Conservation (phyloP, 345 rosid species). For the Euphorbia tirucalli region DNA sequence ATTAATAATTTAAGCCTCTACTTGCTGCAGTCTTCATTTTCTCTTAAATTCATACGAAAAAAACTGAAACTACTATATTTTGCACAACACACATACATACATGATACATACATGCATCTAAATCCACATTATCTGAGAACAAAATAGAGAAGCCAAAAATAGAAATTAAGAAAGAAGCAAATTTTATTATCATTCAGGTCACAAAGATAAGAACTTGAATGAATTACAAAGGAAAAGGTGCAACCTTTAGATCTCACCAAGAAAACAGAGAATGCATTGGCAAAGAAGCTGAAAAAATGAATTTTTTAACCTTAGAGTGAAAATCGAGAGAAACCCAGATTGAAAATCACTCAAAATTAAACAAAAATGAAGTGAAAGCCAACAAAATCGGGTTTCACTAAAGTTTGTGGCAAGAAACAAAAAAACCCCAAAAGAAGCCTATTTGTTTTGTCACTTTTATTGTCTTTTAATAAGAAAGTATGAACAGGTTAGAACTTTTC, state of each 20-base stretch:
- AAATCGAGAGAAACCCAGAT: constrained; percentile 28
- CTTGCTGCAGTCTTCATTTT: constrained; percentile 2
- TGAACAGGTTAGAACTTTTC: too few species aligned
- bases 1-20: constrained; percentile 24
- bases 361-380: constrained; percentile 26
- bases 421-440: neutral
- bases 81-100: neutral
- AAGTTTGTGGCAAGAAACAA: constrained; percentile 15
- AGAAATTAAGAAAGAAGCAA: neutral
- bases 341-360: constrained; percentile 32
- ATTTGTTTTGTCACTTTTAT: too few species aligned
- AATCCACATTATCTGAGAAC: neutral
- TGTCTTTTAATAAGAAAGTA: too few species aligned
- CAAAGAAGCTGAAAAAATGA: constrained; percentile 21
- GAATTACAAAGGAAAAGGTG: neutral
- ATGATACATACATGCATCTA: neutral
- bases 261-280: constrained; percentile 40
- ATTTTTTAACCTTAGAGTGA: constrained; percentile 19
- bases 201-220: too few species aligned
- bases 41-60: neutral
- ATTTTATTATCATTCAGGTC: too few species aligned
- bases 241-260: constrained; percentile 36
- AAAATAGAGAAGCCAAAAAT: neutral
- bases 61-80: neutral
- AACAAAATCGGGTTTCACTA: constrained; percentile 25